phyloP scores from a whole-genome alignment of 768 basidiomycete species.

The Tulasnella sp. region DNA sequence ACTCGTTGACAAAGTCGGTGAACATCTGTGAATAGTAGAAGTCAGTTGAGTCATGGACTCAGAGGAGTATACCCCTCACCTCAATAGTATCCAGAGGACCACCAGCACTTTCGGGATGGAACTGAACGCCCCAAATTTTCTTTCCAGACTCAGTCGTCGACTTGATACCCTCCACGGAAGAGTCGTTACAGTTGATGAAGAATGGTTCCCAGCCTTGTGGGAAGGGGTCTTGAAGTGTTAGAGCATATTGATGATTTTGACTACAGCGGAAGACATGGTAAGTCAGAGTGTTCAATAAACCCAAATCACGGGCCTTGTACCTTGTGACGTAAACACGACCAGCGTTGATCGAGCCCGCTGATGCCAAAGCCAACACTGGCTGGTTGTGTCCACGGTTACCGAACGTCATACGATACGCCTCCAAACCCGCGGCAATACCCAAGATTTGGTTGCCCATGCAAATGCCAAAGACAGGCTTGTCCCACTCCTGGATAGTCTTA shows the following conservation, averaged over 20 bases:
- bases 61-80: slow-evolving; percentile 45
- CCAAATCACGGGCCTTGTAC: slow-evolving; percentile 42
- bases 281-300: slow-evolving; percentile 22
- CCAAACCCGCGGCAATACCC: slow-evolving; percentile 93
- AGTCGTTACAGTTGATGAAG: slow-evolving; percentile 99
- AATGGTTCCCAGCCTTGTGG: slow-evolving; percentile 97
- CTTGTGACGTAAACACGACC: slow-evolving; percentile 97
- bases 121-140: slow-evolving; percentile 96
- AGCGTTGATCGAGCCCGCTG: slow-evolving; percentile 86
- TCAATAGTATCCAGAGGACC: slow-evolving; percentile 99
- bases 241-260: slow-evolving; percentile 98
- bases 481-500: slow-evolving; percentile 81
- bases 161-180: slow-evolving; percentile 97
- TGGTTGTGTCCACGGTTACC: slow-evolving; percentile 99
- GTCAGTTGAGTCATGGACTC: slow-evolving; percentile 17
- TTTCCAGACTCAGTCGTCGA: slow-evolving; percentile 85
- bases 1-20: slow-evolving; percentile 83
- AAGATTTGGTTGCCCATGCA: slow-evolving; percentile 99
- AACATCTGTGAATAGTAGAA: not conserved
- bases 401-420: slow-evolving; percentile 97
- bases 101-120: slow-evolving; percentile 97
- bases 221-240: slow-evolving; percentile 90
- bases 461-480: slow-evolving; percentile 92
- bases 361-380: slow-evolving; percentile 93
- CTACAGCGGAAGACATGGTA: slow-evolving; percentile 40